Evolutionary conservation across 495 filamentous ascomycete genomes (phyloP).

Genomic region (Xylaria venustula): DNA sequence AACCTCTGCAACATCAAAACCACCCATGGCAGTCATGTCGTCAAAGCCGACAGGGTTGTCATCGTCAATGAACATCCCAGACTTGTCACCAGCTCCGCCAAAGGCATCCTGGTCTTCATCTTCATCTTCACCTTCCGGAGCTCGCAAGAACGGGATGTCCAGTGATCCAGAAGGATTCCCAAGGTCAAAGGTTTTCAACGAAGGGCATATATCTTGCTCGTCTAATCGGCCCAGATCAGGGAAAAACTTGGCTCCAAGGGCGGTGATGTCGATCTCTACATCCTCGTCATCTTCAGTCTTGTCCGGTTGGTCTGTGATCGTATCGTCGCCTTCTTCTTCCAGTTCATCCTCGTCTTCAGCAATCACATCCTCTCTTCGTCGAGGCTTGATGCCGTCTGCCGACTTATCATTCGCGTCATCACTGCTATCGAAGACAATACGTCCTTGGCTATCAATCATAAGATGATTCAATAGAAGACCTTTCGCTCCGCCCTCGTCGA

Average conservation of each 20-base stretch:
- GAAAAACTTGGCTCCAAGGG: slow-evolving; percentile 79
- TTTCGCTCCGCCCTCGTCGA: slow-evolving; percentile 97
- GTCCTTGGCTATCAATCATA: slow-evolving; percentile 82
- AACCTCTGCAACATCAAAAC: slow-evolving; percentile 75
- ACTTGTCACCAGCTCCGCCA: slow-evolving; percentile 59
- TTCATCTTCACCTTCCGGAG: slow-evolving; percentile 63
- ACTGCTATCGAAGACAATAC: slow-evolving; percentile 97
- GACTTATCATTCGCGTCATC: slow-evolving; percentile 75
- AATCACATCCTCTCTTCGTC: slow-evolving; percentile 40
- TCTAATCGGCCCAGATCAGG: slow-evolving; percentile 75
- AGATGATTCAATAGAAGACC: slow-evolving; percentile 93
- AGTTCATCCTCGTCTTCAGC: slow-evolving; percentile 51
- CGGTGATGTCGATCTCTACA: slow-evolving; percentile 72
- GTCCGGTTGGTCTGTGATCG: slow-evolving; percentile 36
- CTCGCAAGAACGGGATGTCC: slow-evolving; percentile 89
- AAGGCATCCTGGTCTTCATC: slow-evolving; percentile 58
- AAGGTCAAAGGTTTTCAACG: slow-evolving; percentile 87
- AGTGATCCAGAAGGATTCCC: slow-evolving; percentile 79
- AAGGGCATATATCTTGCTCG: slow-evolving; percentile 90
- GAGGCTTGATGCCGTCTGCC: slow-evolving; percentile 38
- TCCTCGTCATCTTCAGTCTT: slow-evolving; percentile 55
- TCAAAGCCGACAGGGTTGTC: slow-evolving; percentile 78
- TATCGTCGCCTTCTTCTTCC: slow-evolving; percentile 36
- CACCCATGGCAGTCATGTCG: slow-evolving; percentile 72
- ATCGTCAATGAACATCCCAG: slow-evolving; percentile 79